Evolutionary conservation across 768 basidiomycete species (phyloP).

Genomic region (Gelatoporia subvermispora): DNA sequence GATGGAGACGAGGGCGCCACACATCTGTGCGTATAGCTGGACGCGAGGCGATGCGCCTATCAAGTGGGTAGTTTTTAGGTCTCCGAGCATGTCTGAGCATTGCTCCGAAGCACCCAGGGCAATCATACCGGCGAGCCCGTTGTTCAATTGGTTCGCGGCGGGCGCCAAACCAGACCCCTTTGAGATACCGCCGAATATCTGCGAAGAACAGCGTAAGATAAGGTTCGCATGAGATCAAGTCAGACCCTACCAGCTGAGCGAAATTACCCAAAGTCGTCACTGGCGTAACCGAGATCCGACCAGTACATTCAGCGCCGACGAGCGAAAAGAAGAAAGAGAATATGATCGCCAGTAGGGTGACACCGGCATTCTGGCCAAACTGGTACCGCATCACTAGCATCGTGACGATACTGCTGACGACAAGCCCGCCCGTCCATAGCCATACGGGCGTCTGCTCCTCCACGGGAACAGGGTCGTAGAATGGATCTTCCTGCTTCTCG

Average conservation of each 20-base stretch:
- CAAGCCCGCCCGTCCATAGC: conserved; percentile 16
- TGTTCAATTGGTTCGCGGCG: conserved; percentile 14
- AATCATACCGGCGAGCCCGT: conserved; percentile 18
- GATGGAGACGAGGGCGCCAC: conserved; percentile 22
- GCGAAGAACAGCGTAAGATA: neutral
- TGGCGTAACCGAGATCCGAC: conserved; percentile 18
- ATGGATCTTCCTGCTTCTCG: conserved; percentile 6
- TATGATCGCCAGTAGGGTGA: conserved; percentile 17
- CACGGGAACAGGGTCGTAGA: conserved; percentile 14
- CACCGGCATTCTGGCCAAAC: conserved; percentile 18
- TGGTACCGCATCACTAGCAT: conserved; percentile 19
- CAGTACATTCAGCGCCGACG: conserved; percentile 17
- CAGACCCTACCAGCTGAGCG: conserved; percentile 14
- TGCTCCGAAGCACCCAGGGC: conserved; percentile 19
- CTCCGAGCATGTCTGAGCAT: conserved; percentile 19
- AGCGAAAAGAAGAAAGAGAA: conserved; percentile 20
- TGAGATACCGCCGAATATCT: conserved; percentile 17
- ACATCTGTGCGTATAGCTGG: conserved; percentile 21
- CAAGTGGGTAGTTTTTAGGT: conserved; percentile 20
- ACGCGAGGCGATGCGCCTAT: conserved; percentile 20
- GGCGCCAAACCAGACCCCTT: conserved; percentile 11
- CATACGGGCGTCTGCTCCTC: conserved; percentile 16
- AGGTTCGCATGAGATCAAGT: too few species aligned
- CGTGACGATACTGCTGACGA: conserved; percentile 9
- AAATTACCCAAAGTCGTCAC: conserved; percentile 18